Conservation (phyloP, 257 asterid species). For the Gynochthodes officinalis region DNA sequence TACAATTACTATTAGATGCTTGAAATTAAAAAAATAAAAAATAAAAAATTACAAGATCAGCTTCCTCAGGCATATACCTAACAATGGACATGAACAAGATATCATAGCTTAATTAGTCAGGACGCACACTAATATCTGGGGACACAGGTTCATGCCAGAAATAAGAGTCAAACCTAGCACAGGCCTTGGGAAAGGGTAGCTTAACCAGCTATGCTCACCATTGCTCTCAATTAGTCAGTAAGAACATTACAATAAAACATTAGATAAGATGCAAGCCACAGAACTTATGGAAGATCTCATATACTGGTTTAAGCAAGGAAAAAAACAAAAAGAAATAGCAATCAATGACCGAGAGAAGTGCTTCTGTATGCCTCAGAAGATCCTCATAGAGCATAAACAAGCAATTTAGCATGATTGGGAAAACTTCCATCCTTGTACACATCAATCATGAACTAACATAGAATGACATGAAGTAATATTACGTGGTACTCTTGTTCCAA, state of each 20-base stretch:
- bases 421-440: background rate
- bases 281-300: background rate
- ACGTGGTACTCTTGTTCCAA: background rate
- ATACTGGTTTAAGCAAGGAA: background rate
- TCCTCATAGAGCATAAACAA: background rate
- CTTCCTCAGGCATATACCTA: background rate
- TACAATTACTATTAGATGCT: background rate
- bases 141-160: background rate
- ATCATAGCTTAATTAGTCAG: background rate
- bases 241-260: background rate
- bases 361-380: background rate
- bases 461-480: background rate
- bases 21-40: background rate
- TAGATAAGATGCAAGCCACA: background rate
- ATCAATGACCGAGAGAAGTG: background rate
- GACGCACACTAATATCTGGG: background rate
- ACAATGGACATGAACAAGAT: background rate
- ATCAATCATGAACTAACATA: background rate
- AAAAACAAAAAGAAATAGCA: background rate
- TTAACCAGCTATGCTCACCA: background rate
- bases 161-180: background rate
- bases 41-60: background rate
- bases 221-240: background rate
- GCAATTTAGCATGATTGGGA: background rate
- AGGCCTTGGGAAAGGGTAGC: background rate